Conservation (phyloP, 2,329 filamentous ascomycete species). For the Botrytis aclada region DNA sequence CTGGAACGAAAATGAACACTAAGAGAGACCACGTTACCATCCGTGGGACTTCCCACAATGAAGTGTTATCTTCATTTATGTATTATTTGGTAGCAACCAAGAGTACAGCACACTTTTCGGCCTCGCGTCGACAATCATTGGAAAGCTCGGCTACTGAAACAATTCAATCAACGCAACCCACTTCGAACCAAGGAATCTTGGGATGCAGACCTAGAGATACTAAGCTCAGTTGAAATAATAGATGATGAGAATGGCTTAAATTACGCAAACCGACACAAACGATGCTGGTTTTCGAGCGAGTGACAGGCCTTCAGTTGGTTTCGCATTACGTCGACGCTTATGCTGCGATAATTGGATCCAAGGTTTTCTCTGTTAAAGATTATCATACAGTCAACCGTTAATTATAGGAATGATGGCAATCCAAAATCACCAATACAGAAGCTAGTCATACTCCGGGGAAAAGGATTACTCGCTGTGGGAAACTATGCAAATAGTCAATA, state of each 20-base stretch:
- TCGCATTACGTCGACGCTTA: background rate
- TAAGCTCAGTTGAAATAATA: no score
- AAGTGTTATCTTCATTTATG: fast-evolving
- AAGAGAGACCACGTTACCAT: background rate
- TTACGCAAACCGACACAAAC: no score
- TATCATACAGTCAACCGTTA: background rate
- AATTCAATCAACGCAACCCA: no score
- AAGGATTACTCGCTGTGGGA: no score
- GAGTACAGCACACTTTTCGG: background rate
- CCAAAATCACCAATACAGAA: background rate
- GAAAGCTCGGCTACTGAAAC: no score
- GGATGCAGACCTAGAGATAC: no score
- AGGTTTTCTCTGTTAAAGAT: background rate
- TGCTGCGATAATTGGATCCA: background rate
- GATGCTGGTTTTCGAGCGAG: no score
- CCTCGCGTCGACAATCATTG: background rate
- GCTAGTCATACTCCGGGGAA: no score
- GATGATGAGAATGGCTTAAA: no score
- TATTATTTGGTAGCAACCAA: background rate
- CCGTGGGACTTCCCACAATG: fast-evolving
- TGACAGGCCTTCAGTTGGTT: background rate
- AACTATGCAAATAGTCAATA: no score
- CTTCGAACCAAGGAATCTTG: no score
- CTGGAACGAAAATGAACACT: no score
- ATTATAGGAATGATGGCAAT: background rate